Percentiles rank a stretch among this genome's conserved stretches.
Conservation (phyloP, 2,329 filamentous ascomycete species). For the Sclerotinia minor region DNA sequence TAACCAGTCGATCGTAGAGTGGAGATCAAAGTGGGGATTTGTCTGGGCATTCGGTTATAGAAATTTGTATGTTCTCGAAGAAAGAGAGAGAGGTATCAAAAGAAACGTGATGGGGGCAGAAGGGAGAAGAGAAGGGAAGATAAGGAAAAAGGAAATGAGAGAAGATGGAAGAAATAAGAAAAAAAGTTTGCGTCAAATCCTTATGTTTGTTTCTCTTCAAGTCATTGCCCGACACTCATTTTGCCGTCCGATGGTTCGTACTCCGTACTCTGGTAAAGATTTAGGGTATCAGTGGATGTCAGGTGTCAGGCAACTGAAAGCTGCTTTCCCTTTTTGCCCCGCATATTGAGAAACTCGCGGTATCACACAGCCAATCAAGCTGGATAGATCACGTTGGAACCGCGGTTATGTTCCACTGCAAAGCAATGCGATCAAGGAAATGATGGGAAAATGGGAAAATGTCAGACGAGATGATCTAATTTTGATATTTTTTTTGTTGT, state of each 20-base stretch:
- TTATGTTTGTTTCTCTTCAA: slow-evolving; percentile 12
- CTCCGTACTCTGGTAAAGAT: background rate
- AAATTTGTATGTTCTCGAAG: background rate
- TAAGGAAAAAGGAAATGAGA: background rate
- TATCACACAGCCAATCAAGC: background rate
- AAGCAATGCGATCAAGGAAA: slow-evolving; percentile 10
- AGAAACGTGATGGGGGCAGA: background rate
- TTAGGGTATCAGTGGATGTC: slow-evolving; percentile 17
- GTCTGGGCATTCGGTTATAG: background rate
- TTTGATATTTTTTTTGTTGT: background rate
- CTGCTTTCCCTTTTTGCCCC: slow-evolving; percentile 9
- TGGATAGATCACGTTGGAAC: slow-evolving; percentile 7
- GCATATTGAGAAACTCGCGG: background rate
- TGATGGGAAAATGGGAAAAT: background rate
- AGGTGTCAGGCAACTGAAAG: slow-evolving; percentile 16
- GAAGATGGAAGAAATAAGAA: background rate
- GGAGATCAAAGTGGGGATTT: background rate
- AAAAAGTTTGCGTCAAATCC: background rate
- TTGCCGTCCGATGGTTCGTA: slow-evolving; percentile 16
- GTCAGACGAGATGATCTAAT: background rate
- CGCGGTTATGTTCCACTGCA: slow-evolving; percentile 12
- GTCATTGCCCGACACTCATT: background rate
- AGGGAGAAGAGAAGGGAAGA: no score
- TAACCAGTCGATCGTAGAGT: background rate
- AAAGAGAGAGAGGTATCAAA: background rate